phyloP scores from a whole-genome alignment of 371 early-diverging fungal genomes.

The Mucor irregularis region DNA sequence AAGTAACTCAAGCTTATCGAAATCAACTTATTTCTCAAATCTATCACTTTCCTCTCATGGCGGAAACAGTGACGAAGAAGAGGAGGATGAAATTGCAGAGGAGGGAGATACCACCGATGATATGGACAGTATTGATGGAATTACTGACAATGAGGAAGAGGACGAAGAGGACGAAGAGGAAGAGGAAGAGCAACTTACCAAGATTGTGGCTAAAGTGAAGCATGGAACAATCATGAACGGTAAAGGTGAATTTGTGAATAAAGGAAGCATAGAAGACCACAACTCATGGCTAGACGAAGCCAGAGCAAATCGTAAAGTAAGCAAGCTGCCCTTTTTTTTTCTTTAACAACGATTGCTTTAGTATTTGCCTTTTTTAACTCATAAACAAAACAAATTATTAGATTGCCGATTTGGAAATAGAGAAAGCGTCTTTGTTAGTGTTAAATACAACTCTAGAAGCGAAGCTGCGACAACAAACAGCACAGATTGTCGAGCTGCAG shows the following conservation, averaged over 20 bases:
- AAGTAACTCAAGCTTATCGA: slow-evolving; percentile 31
- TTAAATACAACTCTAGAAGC: slow-evolving; percentile 47
- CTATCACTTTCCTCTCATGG: slow-evolving; percentile 2
- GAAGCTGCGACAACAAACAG: slow-evolving; percentile 43
- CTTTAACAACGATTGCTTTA: not conserved
- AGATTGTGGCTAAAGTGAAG: slow-evolving; percentile 45
- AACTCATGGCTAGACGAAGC: slow-evolving; percentile 37
- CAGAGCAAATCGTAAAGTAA: slow-evolving; percentile 30
- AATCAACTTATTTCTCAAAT: slow-evolving; percentile 20
- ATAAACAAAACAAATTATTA: slow-evolving; percentile 18
- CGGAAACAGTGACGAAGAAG: not conserved
- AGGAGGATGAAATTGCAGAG: slow-evolving; percentile 10
- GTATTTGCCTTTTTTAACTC: not conserved
- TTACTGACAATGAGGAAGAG: slow-evolving; percentile 18
- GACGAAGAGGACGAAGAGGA: slow-evolving; percentile 12
- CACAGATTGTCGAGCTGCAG: slow-evolving; percentile 44
- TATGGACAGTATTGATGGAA: slow-evolving; percentile 27
- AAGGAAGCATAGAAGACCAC: slow-evolving; percentile 26
- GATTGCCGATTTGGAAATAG: slow-evolving; percentile 56
- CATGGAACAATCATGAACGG: slow-evolving; percentile 54
- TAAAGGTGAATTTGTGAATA: slow-evolving; percentile 46
- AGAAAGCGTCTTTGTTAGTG: slow-evolving; percentile 45
- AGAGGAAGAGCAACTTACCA: slow-evolving; percentile 15
- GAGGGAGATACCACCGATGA: slow-evolving; percentile 14
- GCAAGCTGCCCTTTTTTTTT: not conserved